Base-by-base conservation (phyloP, 805 yeast genomes). In the Monosporozyma aquatica region DNA sequence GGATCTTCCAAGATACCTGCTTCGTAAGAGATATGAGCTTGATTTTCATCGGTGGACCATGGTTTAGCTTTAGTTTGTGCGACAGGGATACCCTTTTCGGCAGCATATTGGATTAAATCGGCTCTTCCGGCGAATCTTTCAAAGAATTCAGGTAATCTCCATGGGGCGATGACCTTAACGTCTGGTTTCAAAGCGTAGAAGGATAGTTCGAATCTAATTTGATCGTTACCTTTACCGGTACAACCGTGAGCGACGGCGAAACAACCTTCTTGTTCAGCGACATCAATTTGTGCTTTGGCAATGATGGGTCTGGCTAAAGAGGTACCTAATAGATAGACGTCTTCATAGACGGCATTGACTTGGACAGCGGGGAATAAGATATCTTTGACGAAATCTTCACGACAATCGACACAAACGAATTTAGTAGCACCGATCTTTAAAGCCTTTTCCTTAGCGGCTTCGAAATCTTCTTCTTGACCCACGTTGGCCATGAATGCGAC, bases 1-100 rank as follows among this genome's bases (percentile, higher is more conserved):
- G 99, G 99, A 71, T 92, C 95, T 72, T 92, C 99, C 61, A 92
- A 78, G 55, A 92, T 92, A 70, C 99, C 99, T 51, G 99, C 99
- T 75, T 92, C 99, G 66, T 85, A 92, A 30, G 97, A 90, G 66
- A 92, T 92, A 70, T 92, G 99, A 37, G 97, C 98, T 79, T 90
- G 72, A 77, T 92, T 92, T 73, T 92, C 99, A 66, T 92, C 99
- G 45, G 98, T 92, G 28, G 97, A 89, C 99, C 99, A 92, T 56
- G 99, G 99, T 74, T 92, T 92, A 52, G 97, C 87, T 69, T 87
- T 87, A 54, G 99, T 92, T 74, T 92, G 99, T 39, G 94, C 74
- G 45, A 92, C 99, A 50, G 94, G 95, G 54, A 92, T 92, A 56
- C 75, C 78, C 76, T 92, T 92, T 55, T 76, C 76, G 43, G 84